Evolutionary conservation across 1,139 yeast species (phyloP).

Genomic region (Lodderomyces parapsilosis): DNA sequence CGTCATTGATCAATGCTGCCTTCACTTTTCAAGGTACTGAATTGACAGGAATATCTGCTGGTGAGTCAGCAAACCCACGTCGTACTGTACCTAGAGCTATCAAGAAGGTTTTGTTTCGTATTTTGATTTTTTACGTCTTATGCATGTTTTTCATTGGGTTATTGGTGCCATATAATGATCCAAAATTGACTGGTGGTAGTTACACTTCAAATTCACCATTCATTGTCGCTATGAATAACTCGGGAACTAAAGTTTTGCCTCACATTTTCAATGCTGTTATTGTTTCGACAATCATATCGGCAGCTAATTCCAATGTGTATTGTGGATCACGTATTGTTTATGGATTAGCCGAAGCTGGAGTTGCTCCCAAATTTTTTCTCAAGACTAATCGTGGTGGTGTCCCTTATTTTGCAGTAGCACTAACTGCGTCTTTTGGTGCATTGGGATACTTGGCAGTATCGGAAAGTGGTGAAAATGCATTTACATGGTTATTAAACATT

Average conservation of each 20-base stretch:
- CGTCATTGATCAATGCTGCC: conserved; percentile 64
- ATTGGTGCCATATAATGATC: conserved; percentile 76
- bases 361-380: conserved; percentile 58
- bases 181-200: conserved; percentile 27
- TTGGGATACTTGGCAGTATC: conserved; percentile 70
- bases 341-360: conserved; percentile 60
- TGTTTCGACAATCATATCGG: conserved; percentile 66
- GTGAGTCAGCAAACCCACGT: conserved; percentile 83
- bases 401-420: conserved; percentile 58
- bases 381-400: conserved; percentile 62
- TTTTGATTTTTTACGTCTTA: conserved; percentile 74
- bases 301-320: conserved; percentile 80
- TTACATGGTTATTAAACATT: conserved; percentile 81
- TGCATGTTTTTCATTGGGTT: conserved; percentile 81
- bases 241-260: conserved; percentile 69
- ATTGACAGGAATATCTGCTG: conserved; percentile 84
- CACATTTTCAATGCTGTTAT: conserved; percentile 77
- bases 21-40: conserved; percentile 83
- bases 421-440: conserved; percentile 61
- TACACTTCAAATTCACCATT: conserved; percentile 52
- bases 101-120: conserved; percentile 77
- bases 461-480: conserved; percentile 63
- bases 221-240: conserved; percentile 58
- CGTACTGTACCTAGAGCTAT: conserved; percentile 68
- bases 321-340: conserved; percentile 73